Evolutionary conservation across 1,139 yeast genomes (phyloP).

Genomic region (Dujonia santamariae): DNA sequence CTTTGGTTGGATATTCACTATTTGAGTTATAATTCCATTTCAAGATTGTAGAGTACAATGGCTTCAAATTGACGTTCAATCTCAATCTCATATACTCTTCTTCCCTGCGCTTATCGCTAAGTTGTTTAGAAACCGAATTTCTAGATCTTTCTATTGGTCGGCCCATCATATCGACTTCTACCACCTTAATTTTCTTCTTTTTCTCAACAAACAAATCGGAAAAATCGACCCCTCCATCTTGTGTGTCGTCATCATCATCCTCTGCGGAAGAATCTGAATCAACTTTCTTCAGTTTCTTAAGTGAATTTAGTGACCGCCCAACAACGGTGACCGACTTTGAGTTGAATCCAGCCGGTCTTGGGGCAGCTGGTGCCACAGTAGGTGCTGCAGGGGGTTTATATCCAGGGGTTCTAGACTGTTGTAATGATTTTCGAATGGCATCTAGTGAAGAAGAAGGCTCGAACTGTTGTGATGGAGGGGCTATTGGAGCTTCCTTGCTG

Average conservation of each 20-base stretch:
- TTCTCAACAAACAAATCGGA: conserved; percentile 42
- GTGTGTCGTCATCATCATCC: conserved; percentile 29
- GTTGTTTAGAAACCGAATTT: conserved; percentile 27
- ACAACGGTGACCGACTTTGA: conserved; percentile 23
- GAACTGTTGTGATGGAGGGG: conserved; percentile 37
- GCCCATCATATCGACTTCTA: conserved; percentile 39
- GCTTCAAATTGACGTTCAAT: conserved; percentile 72
- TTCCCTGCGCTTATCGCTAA: conserved; percentile 42
- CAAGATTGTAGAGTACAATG: conserved; percentile 67
- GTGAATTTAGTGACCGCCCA: conserved; percentile 36
- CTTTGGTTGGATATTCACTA: conserved; percentile 56
- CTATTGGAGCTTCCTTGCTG: conserved; percentile 35
- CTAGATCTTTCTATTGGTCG: conserved; percentile 24
- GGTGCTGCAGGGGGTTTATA: conserved; percentile 11
- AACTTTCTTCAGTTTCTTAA: conserved; percentile 23
- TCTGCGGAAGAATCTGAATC: conserved; percentile 36
- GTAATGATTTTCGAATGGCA: conserved; percentile 37
- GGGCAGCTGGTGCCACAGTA: conserved; percentile 57
- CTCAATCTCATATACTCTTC: conserved; percentile 80
- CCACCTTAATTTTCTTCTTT: conserved; percentile 32
- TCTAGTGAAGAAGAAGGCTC: conserved; percentile 38
- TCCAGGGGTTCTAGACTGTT: conserved; percentile 19
- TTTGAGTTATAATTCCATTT: conserved; percentile 71
- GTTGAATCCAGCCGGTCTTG: conserved; percentile 85
- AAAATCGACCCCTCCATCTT: conserved; percentile 33